Conservation (phyloP, 805 yeast genomes). For the Wickerhamiella sergipiensis region DNA sequence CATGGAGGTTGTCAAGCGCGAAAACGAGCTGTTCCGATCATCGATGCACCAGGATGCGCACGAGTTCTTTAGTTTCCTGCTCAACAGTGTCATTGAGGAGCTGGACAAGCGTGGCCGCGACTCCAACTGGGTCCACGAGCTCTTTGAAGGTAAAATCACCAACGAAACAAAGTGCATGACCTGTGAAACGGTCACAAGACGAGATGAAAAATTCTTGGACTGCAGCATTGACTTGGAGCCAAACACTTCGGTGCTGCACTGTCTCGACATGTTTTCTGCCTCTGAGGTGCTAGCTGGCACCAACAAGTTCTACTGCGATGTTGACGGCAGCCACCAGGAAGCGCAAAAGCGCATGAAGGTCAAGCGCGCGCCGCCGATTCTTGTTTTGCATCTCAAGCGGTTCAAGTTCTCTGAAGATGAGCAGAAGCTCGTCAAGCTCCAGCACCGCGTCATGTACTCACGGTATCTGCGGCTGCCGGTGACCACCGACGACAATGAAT, state of each 20-base stretch:
- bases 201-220: conserved; percentile 80
- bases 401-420: conserved; percentile 81
- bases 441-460: conserved; percentile 76
- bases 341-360: conserved; percentile 83
- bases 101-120: conserved; percentile 21
- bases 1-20: conserved; percentile 61
- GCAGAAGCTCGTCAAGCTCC: conserved; percentile 71
- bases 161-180: conserved; percentile 82
- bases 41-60: conserved; percentile 98
- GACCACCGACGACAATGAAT: conserved; percentile 42
- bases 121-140: conserved; percentile 38
- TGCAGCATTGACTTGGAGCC: conserved; percentile 72
- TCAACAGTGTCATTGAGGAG: conserved; percentile 53
- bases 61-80: conserved; percentile 77
- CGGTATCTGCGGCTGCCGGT: conserved; percentile 49
- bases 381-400: conserved; percentile 78
- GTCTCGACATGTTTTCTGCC: conserved; percentile 68
- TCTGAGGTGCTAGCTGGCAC: conserved; percentile 74
- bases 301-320: conserved; percentile 87
- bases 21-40: conserved; percentile 73
- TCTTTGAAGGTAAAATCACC: conserved; percentile 76
- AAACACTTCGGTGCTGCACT: conserved; percentile 60
- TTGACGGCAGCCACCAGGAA: conserved; percentile 81
- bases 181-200: conserved; percentile 68
- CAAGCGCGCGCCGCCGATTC: conserved; percentile 58